Percentiles rank a stretch among this genome's conserved stretches.
Evolutionary conservation across 1,284 basidiomycete species (phyloP).

Genomic region (Cystobasidium sp.): DNA sequence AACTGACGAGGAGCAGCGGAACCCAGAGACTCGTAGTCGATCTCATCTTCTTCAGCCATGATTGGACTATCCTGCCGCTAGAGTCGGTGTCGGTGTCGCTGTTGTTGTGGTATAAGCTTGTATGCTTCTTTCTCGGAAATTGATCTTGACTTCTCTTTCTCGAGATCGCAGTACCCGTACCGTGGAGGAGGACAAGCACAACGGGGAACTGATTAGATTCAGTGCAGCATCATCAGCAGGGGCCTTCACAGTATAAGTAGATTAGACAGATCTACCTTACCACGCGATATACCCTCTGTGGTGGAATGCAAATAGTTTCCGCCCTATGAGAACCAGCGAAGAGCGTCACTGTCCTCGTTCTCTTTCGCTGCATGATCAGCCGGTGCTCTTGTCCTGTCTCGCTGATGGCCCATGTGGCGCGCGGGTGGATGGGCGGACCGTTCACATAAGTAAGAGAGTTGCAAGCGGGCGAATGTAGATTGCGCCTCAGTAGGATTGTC

Average conservation of each 20-base stretch:
- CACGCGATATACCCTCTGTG: not conserved
- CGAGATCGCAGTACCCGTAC: constrained; percentile 23
- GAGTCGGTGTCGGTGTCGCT: not conserved
- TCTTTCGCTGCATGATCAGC: not conserved
- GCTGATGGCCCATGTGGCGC: not conserved
- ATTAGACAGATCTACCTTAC: not conserved
- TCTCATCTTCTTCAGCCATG: constrained; percentile 43
- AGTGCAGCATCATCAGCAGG: not conserved
- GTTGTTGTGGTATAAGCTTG: not conserved
- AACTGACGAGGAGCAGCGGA: constrained; percentile 34
- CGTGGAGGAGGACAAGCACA: too few relatives aligned
- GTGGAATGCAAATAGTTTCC: not conserved
- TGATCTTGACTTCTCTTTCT: not conserved
- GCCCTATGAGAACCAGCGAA: constrained; percentile 1
- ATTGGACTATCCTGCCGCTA: too few relatives aligned
- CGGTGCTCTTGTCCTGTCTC: not conserved
- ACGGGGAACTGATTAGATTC: constrained; percentile 16
- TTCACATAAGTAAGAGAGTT: not conserved
- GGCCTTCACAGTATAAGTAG: not conserved
- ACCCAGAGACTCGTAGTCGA: constrained; percentile 43
- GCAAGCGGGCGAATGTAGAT: not conserved
- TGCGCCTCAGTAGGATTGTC: not conserved
- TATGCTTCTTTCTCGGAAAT: not conserved
- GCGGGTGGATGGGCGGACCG: constrained; percentile 1
- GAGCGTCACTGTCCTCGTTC: not conserved